A percentile compares a stretch with the other conserved stretches of the same genome.
These are phyloP conservation scores for Ophiostoma sp. DNA, from an alignment of 2,329 filamentous ascomycete genomes.

Conservation along the genomic window DNA sequence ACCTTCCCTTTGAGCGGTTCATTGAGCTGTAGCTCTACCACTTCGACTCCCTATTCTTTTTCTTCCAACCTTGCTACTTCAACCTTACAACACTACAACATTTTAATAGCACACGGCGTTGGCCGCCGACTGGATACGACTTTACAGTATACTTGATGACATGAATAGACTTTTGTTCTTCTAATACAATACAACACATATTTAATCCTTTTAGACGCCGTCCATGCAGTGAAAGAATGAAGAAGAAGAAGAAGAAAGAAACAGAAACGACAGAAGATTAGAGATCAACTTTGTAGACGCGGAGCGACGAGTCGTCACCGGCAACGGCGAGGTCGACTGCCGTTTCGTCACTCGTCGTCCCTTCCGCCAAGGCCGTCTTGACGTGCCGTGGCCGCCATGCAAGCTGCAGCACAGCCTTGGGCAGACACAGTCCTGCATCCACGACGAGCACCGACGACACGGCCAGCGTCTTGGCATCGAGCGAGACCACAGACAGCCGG, in stretches of 20 bases:
- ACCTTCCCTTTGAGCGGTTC: constrained; percentile 6
- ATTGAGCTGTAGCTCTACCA: neutral
- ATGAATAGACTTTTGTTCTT: neutral
- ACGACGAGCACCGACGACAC: constrained; percentile 37
- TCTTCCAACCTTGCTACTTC: neutral
- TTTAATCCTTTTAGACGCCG: too few relatives aligned
- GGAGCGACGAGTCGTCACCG: constrained; percentile 56
- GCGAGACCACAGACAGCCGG: constrained; percentile 39
- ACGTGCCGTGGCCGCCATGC: constrained; percentile 53
- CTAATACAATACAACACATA: too few relatives aligned
- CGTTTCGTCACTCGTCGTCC: constrained; percentile 16
- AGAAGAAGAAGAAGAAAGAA: neutral
- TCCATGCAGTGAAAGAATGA: too few relatives aligned
- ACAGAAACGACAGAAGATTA: neutral
- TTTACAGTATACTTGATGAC: constrained; percentile 8
- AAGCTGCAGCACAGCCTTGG: constrained; percentile 61
- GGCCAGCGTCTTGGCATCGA: constrained; percentile 36
- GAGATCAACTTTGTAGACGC: constrained; percentile 48
- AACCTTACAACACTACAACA: neutral
- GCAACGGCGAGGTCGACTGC: constrained; percentile 45
- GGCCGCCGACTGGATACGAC: neutral
- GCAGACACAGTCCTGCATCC: constrained; percentile 45
- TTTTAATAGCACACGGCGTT: too few relatives aligned
- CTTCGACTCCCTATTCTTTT: neutral
- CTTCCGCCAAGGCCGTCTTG: too few relatives aligned